These are phyloP conservation scores for Leucosporidium creatinivorum DNA, from an alignment of 768 basidiomycete genomes.

Conservation along the genomic window DNA sequence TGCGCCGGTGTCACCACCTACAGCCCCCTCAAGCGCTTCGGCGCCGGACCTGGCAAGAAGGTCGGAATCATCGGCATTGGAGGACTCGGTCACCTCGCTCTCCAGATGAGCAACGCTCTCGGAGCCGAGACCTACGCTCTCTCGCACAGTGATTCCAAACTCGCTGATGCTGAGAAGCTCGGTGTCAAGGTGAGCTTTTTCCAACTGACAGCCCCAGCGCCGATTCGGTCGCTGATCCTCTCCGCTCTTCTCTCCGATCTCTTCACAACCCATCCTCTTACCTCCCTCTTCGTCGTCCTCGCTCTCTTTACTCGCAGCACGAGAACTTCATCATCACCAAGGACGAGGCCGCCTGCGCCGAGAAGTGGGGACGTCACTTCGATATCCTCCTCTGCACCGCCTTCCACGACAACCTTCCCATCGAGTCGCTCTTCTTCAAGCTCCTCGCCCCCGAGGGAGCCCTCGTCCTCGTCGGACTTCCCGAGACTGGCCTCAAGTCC, in stretches of 20 bases:
- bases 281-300: too few relatives aligned
- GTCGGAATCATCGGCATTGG: conserved; percentile 63
- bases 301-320: too few relatives aligned
- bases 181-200: conserved; percentile 39
- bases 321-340: conserved; percentile 31
- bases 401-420: conserved; percentile 42
- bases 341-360: conserved; percentile 12
- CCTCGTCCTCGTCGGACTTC: conserved; percentile 54
- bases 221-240: too few relatives aligned
- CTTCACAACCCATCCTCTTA: too few relatives aligned
- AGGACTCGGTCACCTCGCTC: conserved; percentile 45
- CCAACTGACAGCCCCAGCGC: too few relatives aligned
- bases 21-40: conserved; percentile 45
- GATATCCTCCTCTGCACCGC: conserved; percentile 43
- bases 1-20: conserved; percentile 45
- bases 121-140: conserved; percentile 49
- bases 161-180: conserved; percentile 52
- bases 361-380: conserved; percentile 34
- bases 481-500: conserved; percentile 43
- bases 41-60: conserved; percentile 55
- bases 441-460: conserved; percentile 51
- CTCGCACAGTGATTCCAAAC: conserved; percentile 52
- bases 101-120: conserved; percentile 35
- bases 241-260: too few relatives aligned
- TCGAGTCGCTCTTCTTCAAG: conserved; percentile 51